Evolutionary conservation across 305 asterid species (phyloP).

Genomic region (Fraxinus ornus): DNA sequence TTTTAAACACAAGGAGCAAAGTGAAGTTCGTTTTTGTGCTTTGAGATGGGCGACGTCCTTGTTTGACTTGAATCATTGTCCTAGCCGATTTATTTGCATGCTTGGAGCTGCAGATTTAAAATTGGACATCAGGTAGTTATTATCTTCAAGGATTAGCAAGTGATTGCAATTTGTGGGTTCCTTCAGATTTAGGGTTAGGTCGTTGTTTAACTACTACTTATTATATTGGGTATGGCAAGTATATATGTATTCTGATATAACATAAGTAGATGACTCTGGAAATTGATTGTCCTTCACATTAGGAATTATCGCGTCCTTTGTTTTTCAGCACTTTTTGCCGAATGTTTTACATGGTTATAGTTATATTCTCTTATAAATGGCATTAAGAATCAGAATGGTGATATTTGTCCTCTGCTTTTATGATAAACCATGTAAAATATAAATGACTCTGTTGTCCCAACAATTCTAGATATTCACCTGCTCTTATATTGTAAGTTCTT

Average conservation of each 20-base stretch:
- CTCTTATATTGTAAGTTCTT: slow-evolving; percentile 10
- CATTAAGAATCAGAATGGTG: neutral
- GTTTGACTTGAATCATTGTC: slow-evolving; percentile 86
- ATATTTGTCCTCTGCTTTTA: slow-evolving; percentile 8
- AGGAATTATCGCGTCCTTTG: slow-evolving; percentile 12
- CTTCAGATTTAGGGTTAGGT: slow-evolving; percentile 12
- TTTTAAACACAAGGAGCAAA: slow-evolving; percentile 70
- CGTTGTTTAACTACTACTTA: slow-evolving; percentile 7
- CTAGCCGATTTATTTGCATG: slow-evolving; percentile 95
- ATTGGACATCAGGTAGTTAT: slow-evolving; percentile 84
- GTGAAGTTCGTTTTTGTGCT: slow-evolving; percentile 98
- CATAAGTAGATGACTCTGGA: neutral
- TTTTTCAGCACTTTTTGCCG: slow-evolving; percentile 20
- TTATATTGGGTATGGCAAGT: slow-evolving; percentile 4
- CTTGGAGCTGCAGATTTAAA: slow-evolving; percentile 89
- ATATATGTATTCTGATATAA: slow-evolving; percentile 8
- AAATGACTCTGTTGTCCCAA: slow-evolving; percentile 5
- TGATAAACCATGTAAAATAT: slow-evolving; percentile 6
- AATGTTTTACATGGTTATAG: slow-evolving; percentile 5
- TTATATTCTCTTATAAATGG: neutral
- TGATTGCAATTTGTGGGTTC: slow-evolving; percentile 3
- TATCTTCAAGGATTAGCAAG: slow-evolving; percentile 14
- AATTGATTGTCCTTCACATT: neutral
- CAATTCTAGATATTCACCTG: neutral
- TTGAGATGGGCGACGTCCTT: slow-evolving; percentile 92